A percentile compares a stretch with the other conserved stretches of the same genome.
These are phyloP conservation scores for Trypanosoma melophagium DNA, from an alignment of 208 protist genomes.

Conservation along the genomic window DNA sequence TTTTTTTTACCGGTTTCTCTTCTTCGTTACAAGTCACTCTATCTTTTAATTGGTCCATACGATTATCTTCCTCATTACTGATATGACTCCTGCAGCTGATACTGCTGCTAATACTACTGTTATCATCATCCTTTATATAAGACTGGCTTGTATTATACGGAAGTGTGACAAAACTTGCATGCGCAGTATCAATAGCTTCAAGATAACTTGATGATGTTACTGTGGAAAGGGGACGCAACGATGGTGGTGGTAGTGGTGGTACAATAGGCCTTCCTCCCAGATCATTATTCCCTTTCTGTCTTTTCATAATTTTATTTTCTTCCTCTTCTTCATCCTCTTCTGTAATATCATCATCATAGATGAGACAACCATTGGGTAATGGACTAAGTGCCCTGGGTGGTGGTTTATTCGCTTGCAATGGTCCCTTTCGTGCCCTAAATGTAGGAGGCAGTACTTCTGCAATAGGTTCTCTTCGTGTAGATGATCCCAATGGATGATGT, in stretches of 20 bases:
- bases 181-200: background rate
- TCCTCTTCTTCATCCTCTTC: slow-evolving; percentile 25
- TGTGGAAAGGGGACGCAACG: background rate
- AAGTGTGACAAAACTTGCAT: background rate
- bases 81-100: background rate
- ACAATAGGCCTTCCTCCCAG: background rate
- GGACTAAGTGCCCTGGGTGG: slow-evolving; percentile 19
- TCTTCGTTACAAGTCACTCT: background rate
- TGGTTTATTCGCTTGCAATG: slow-evolving; percentile 23
- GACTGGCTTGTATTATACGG: background rate
- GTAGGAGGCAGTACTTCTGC: slow-evolving; percentile 58
- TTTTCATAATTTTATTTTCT: slow-evolving; percentile 9
- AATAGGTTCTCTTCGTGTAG: slow-evolving; percentile 36
- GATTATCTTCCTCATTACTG: background rate
- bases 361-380: slow-evolving; percentile 24
- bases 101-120: slow-evolving; percentile 6
- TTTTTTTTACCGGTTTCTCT: background rate
- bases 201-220: background rate
- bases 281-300: slow-evolving; percentile 7
- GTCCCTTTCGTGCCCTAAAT: slow-evolving; percentile 49
- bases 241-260: background rate
- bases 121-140: slow-evolving; percentile 23
- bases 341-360: slow-evolving; percentile 33
- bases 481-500: background rate
- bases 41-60: background rate